Evolutionary conservation across 2,329 filamentous ascomycete genomes (phyloP).

Genomic region (Cercospora zeae-maydis): DNA sequence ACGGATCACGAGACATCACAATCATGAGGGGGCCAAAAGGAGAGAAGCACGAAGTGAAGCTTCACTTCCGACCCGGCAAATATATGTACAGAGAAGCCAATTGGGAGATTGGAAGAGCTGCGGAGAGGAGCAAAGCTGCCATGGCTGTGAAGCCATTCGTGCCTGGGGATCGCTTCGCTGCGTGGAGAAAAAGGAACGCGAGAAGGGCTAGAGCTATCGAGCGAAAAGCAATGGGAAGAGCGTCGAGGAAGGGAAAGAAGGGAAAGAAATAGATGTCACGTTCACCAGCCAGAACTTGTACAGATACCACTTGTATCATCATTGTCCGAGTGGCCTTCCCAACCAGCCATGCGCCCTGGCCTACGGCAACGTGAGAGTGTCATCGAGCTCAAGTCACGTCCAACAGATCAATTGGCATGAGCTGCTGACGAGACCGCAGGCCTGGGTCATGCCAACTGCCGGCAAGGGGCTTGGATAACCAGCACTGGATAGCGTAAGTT

Average conservation of each 20-base stretch:
- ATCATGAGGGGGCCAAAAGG: slow-evolving; percentile 34
- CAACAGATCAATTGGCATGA: background rate
- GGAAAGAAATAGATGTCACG: slow-evolving; percentile 3
- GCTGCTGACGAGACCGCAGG: background rate
- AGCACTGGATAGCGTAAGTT: background rate
- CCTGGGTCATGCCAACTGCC: background rate
- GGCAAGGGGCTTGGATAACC: background rate
- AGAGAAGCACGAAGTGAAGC: slow-evolving; percentile 34
- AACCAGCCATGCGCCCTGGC: background rate
- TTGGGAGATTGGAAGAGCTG: slow-evolving; percentile 63
- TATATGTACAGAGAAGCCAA: slow-evolving; percentile 64
- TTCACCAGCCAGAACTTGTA: background rate
- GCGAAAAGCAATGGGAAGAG: slow-evolving; percentile 52
- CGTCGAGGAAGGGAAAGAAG: slow-evolving; percentile 33
- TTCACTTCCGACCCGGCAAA: slow-evolving; percentile 49
- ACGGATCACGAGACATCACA: slow-evolving; percentile 22
- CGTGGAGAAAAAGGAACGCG: slow-evolving; percentile 59
- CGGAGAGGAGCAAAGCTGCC: slow-evolving; percentile 53
- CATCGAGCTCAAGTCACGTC: background rate
- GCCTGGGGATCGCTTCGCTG: slow-evolving; percentile 59
- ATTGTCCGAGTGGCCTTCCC: background rate
- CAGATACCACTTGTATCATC: slow-evolving; percentile 11
- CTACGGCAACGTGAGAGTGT: background rate
- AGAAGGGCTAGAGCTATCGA: slow-evolving; percentile 51
- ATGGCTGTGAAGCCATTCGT: slow-evolving; percentile 55